Base-by-base conservation (phyloP, 2,329 filamentous ascomycete genomes). In the Westerdykella aurantiaca region DNA sequence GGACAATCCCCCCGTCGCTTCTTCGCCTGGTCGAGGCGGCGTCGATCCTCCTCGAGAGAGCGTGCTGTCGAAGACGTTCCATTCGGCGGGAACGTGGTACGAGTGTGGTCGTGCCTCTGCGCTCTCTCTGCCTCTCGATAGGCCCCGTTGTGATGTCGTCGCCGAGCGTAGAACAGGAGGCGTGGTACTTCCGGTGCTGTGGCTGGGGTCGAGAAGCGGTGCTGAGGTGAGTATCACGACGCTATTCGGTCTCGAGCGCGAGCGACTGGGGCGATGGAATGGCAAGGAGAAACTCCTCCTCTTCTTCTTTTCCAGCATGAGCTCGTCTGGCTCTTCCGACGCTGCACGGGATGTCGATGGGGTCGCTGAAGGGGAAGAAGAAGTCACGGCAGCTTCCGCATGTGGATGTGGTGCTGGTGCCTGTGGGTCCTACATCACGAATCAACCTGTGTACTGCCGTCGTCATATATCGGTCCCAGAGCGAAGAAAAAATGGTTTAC, bases 251-350 rank as follows among this genome's bases (percentile, higher is more conserved):
- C 63, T 48, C 18, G 57, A 61, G 39, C 61, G 50, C 1, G 61
- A 63, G 12, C 59, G 60, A 46, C 55, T 58, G 1, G 58, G 56
- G n/a, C 60, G 63, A 40, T 58, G 61, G 29, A 67, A 65, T 4
- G 61, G 58, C 1, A 57, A 64, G 10, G 61, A 66, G 38, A 67
- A 56, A 5, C 59, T 52, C 38, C 50, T 60, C 47, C 51, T 63
- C 42, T 55, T 63, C 33, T 56, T 52, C 12, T 57, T 57, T 12
- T 51, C 47, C 25, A 9, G 4, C 2, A 29, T 46, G 13, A 53
- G 38, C 39, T 63, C 60, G 45, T 29, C 25, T 7, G 62, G 57
- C 43, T 65, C 61, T 44, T 58, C 58, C 25, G 57, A 63, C 7
- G 52, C 54, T 51, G 60, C 55, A 50, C 56, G 53, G 14, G 61